These are phyloP conservation scores for Camelina sativa DNA, from an alignment of 345 rosid genomes.

Conservation along the genomic window DNA sequence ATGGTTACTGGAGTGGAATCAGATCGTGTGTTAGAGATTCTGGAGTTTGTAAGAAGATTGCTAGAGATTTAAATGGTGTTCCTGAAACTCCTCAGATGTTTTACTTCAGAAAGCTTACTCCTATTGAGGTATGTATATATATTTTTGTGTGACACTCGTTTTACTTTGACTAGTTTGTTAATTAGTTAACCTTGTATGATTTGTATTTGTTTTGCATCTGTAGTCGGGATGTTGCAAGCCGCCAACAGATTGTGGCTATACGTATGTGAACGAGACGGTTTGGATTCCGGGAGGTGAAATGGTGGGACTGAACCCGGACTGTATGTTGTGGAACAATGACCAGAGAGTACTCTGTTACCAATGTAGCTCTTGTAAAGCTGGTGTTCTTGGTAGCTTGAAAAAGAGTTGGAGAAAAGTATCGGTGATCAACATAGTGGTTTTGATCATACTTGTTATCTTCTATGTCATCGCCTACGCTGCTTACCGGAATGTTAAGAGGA, in stretches of 20 bases:
- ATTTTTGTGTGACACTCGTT: too few relatives aligned
- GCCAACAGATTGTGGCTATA: slow-evolving; percentile 75
- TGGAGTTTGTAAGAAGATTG: slow-evolving; percentile 67
- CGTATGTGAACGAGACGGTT: slow-evolving; percentile 70
- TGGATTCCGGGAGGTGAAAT: slow-evolving; percentile 59
- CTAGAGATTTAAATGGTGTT: slow-evolving; percentile 55
- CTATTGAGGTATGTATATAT: slow-evolving; percentile 61
- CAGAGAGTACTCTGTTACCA: slow-evolving; percentile 71
- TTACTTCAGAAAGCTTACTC: slow-evolving; percentile 60
- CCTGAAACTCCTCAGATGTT: slow-evolving; percentile 82
- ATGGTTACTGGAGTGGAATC: slow-evolving; percentile 72
- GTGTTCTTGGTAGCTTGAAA: slow-evolving; percentile 83
- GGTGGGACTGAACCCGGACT: slow-evolving; percentile 53
- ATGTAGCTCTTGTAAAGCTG: slow-evolving; percentile 91
- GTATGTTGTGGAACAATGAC: slow-evolving; percentile 75
- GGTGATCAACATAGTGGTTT: slow-evolving; percentile 72
- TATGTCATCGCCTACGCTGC: slow-evolving; percentile 82
- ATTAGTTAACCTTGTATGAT: neutral
- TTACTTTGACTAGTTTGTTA: too few relatives aligned
- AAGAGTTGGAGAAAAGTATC: slow-evolving; percentile 98
- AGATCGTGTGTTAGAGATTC: slow-evolving; percentile 79
- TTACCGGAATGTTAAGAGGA: slow-evolving; percentile 73
- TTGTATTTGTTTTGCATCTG: slow-evolving; percentile 1
- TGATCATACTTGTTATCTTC: slow-evolving; percentile 73
- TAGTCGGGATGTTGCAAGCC: slow-evolving; percentile 99